Percentiles rank a stretch among this genome's conserved stretches.
Evolutionary conservation across 2,329 filamentous ascomycete genomes (phyloP).

Genomic region (Malbranchea cinnamomea): DNA sequence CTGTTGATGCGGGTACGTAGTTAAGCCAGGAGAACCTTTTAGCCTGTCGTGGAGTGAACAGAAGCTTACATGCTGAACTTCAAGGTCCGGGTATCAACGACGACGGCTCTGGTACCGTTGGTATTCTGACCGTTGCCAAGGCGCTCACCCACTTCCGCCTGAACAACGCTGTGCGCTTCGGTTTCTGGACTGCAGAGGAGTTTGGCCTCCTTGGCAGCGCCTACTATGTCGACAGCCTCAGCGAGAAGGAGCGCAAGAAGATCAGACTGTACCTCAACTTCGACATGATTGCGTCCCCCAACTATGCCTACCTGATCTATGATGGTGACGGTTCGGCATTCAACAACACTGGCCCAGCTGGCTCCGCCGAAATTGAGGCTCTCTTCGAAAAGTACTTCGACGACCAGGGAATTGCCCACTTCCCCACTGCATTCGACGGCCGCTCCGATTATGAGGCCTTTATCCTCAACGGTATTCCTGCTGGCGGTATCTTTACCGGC

Average conservation of each 20-base stretch:
- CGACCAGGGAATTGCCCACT: constrained; percentile 47
- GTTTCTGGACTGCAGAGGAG: constrained; percentile 50
- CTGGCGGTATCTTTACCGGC: constrained; percentile 62
- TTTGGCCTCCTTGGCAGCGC: constrained; percentile 47
- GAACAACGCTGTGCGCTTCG: constrained; percentile 54
- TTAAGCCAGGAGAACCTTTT: too few species aligned
- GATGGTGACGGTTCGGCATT: constrained; percentile 43
- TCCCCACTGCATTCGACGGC: constrained; percentile 60
- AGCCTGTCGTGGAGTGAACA: too few species aligned
- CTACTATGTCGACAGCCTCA: constrained; percentile 39
- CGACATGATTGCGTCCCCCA: constrained; percentile 55
- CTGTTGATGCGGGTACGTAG: constrained; percentile 31
- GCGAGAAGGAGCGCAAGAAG: constrained; percentile 38
- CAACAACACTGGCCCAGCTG: constrained; percentile 40
- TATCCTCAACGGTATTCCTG: constrained; percentile 56
- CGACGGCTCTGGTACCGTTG: constrained; percentile 54
- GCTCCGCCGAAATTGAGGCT: constrained; percentile 53
- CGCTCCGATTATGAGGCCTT: constrained; percentile 70
- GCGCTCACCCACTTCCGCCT: constrained; percentile 56
- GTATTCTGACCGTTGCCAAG: constrained; percentile 43
- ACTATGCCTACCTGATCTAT: constrained; percentile 41
- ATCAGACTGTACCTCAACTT: constrained; percentile 56
- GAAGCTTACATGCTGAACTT: background rate
- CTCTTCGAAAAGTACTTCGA: constrained; percentile 55
- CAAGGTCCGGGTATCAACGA: constrained; percentile 59